Evolutionary conservation across 2,329 filamentous ascomycete species (phyloP).

Genomic region (Pyrenophora graminea): DNA sequence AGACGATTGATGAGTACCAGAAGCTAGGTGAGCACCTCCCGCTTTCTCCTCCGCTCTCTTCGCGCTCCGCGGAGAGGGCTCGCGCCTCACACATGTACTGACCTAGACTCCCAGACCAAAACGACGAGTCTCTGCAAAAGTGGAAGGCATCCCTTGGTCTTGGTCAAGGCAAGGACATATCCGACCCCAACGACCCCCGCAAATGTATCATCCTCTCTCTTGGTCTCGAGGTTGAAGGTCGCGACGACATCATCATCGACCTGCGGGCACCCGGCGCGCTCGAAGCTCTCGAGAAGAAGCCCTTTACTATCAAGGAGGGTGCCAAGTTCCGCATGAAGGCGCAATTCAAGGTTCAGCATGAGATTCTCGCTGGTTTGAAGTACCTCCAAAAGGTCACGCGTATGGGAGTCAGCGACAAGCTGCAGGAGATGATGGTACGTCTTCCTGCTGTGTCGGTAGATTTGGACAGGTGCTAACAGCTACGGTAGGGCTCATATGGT

Average conservation of each 20-base stretch:
- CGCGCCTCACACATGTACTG: constrained; percentile 1
- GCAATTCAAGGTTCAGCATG: constrained; percentile 92
- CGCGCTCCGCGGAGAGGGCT: not conserved
- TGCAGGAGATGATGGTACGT: constrained; percentile 95
- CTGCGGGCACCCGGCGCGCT: constrained; percentile 75
- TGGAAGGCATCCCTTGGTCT: constrained; percentile 98
- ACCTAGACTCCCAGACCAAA: constrained; percentile 55
- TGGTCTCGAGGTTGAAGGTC: constrained; percentile 82
- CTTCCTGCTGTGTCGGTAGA: not conserved
- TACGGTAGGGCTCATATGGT: constrained; percentile 78
- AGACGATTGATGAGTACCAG: constrained; percentile 92
- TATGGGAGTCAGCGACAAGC: constrained; percentile 86
- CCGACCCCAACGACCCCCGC: constrained; percentile 72
- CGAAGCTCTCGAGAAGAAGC: constrained; percentile 80
- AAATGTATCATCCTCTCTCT: constrained; percentile 93
- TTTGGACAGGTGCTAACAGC: constrained; percentile 14
- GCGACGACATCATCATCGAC: constrained; percentile 85
- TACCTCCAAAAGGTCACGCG: constrained; percentile 94
- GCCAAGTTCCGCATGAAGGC: constrained; percentile 93
- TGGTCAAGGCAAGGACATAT: constrained; percentile 60
- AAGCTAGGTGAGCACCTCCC: constrained; percentile 74
- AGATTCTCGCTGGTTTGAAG: constrained; percentile 92
- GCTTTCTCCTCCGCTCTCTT: not conserved
- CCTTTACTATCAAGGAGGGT: constrained; percentile 97
- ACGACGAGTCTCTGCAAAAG: constrained; percentile 92